A percentile compares a stretch with the other conserved stretches of the same genome.
These are phyloP conservation scores for Apophysomyces ossiformis DNA, from an alignment of 371 early-diverging fungal genomes.

Conservation along the genomic window DNA sequence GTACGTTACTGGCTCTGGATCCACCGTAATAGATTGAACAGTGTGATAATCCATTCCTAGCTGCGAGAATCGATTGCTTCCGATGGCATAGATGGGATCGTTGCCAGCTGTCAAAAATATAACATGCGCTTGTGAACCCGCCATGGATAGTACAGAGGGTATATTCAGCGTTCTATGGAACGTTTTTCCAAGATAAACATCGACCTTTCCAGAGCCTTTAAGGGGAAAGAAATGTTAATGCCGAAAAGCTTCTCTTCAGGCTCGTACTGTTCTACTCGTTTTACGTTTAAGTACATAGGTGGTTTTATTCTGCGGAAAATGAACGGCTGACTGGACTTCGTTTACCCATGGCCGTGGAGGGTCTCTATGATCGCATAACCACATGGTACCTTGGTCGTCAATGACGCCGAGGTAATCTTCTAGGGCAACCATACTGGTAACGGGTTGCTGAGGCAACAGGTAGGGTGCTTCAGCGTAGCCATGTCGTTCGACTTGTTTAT, in stretches of 20 bases:
- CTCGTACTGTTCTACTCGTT: background rate
- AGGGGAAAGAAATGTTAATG: too few relatives aligned
- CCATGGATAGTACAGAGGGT: constrained; percentile 18
- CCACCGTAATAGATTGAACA: constrained; percentile 9
- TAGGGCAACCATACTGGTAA: constrained; percentile 5
- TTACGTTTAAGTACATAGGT: constrained; percentile 26
- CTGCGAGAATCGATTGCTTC: constrained; percentile 49
- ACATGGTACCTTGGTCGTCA: constrained; percentile 13
- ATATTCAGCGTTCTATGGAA: background rate
- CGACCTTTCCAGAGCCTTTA: constrained; percentile 5
- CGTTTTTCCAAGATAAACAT: background rate
- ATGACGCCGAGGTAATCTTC: constrained; percentile 22
- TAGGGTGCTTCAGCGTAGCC: constrained; percentile 29
- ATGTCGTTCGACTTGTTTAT: constrained; percentile 20
- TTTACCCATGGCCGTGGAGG: constrained; percentile 7
- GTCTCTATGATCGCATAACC: background rate
- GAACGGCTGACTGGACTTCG: constrained; percentile 14
- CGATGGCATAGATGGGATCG: constrained; percentile 35
- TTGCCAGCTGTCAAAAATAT: constrained; percentile 24
- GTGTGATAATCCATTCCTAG: constrained; percentile 31
- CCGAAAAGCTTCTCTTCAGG: too few relatives aligned
- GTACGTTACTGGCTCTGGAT: constrained; percentile 28
- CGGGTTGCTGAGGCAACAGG: background rate
- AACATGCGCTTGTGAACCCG: constrained; percentile 33
- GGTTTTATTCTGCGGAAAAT: background rate